Conservation (phyloP, 495 filamentous ascomycete genomes). For the Penicillium steckii region DNA sequence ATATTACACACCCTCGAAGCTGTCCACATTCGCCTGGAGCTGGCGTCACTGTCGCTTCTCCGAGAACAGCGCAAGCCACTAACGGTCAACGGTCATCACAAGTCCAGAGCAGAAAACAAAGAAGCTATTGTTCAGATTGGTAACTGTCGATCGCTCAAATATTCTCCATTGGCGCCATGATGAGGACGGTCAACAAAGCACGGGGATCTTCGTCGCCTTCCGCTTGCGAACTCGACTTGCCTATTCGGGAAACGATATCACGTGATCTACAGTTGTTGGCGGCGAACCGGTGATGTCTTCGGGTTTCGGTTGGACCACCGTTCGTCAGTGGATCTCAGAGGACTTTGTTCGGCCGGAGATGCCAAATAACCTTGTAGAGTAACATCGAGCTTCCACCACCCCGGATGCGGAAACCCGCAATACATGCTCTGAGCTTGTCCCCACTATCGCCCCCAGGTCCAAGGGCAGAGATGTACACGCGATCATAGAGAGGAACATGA, state of each 20-base stretch:
- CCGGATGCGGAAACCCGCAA: conserved; percentile 27
- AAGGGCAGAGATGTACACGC: conserved; percentile 16
- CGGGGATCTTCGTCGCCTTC: background rate
- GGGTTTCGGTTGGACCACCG: conserved; percentile 1
- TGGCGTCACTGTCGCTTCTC: background rate
- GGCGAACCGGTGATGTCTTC: background rate
- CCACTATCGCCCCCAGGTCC: conserved; percentile 7
- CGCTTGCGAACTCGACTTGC: background rate
- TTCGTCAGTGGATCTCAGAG: conserved; percentile 3
- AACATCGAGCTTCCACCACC: conserved; percentile 15
- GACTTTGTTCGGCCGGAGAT: conserved; percentile 2
- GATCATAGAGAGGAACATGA: conserved; percentile 11
- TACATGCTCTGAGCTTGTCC: conserved; percentile 10
- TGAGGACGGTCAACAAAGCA: background rate
- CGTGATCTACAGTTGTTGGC: background rate
- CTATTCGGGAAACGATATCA: background rate
- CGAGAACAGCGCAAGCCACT: no score
- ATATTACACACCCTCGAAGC: background rate
- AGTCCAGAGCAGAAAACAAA: background rate
- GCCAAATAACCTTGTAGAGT: conserved; percentile 4
- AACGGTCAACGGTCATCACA: no score
- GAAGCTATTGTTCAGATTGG: conserved; percentile 2
- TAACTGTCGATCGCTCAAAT: conserved; percentile 4
- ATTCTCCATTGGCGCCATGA: conserved; percentile 8
- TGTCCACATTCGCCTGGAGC: background rate